Conservation (phyloP, 2,329 filamentous ascomycete genomes). For the Sclerotinia borealis region DNA sequence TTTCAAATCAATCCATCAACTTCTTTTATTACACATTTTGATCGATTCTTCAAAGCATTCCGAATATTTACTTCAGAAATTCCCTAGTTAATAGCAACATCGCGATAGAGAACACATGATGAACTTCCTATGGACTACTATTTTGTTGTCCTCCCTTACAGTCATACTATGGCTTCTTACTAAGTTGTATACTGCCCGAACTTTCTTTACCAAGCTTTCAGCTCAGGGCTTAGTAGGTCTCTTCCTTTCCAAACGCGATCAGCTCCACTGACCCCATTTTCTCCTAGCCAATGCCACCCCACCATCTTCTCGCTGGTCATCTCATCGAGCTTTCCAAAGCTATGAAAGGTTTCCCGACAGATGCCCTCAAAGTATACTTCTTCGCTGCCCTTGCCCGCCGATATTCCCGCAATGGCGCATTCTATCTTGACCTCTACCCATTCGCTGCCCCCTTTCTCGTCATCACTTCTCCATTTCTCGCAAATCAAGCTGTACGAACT, state of each 20-base stretch:
- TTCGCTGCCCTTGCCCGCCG: slow-evolving; percentile 14
- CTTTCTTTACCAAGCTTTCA: neutral
- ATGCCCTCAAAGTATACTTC: slow-evolving; percentile 18
- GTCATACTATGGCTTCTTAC: neutral
- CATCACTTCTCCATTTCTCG: slow-evolving; percentile 17
- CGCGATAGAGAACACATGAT: neutral
- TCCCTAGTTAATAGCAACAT: neutral
- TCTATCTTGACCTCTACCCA: slow-evolving; percentile 26
- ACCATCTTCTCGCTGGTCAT: slow-evolving; percentile 17
- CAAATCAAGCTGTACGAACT: slow-evolving; percentile 19
- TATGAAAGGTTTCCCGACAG: slow-evolving; percentile 11
- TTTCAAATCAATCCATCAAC: neutral
- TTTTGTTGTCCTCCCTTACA: neutral
- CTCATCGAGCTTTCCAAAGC: slow-evolving; percentile 14
- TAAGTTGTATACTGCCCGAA: neutral
- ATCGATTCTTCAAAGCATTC: no score
- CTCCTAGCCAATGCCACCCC: slow-evolving; percentile 18
- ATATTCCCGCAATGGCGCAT: slow-evolving; percentile 16
- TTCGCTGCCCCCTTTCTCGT: slow-evolving; percentile 18
- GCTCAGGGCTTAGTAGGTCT: slow-evolving; percentile 1
- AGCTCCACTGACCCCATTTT: neutral
- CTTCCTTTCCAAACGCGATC: neutral
- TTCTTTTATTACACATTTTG: no score
- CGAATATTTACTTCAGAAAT: no score
- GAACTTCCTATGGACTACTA: neutral